Evolutionary conservation across 2,329 filamentous ascomycete genomes (phyloP).

Genomic region (Ophiostoma himal-ulmi): DNA sequence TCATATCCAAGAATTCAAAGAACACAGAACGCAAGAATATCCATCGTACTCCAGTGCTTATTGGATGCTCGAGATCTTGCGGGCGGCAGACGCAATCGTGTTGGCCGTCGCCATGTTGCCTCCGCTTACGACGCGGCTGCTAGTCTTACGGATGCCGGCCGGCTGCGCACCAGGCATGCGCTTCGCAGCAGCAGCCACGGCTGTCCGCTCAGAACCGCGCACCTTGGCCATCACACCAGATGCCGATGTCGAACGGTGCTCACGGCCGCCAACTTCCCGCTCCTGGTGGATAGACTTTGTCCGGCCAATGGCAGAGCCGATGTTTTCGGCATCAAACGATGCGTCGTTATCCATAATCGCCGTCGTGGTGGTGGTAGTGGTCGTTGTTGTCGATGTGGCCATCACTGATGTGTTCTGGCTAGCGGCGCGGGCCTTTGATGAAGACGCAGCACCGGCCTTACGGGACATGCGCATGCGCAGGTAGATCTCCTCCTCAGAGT

Average conservation of each 20-base stretch:
- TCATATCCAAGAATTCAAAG: conserved; percentile 11
- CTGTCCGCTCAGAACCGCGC: conserved; percentile 38
- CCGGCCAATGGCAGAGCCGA: conserved; percentile 44
- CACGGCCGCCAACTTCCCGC: conserved; percentile 20
- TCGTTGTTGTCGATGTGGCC: conserved; percentile 60
- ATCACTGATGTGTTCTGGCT: conserved; percentile 45
- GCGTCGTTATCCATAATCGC: conserved; percentile 59
- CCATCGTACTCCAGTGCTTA: not conserved
- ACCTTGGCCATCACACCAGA: conserved; percentile 59
- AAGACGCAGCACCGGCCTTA: conserved; percentile 56
- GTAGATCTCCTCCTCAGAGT: conserved; percentile 79
- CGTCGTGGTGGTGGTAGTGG: conserved; percentile 54
- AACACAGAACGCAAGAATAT: conserved; percentile 4
- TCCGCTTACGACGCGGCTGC: conserved; percentile 58
- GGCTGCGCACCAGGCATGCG: conserved; percentile 46
- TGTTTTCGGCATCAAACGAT: conserved; percentile 66
- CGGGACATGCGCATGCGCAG: conserved; percentile 65
- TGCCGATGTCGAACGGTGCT: conserved; percentile 46
- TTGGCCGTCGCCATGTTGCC: conserved; percentile 34
- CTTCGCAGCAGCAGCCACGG: conserved; percentile 42
- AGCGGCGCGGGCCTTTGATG: conserved; percentile 46
- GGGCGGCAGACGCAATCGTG: conserved; percentile 40
- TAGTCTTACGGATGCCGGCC: conserved; percentile 58
- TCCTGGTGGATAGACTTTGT: conserved; percentile 47
- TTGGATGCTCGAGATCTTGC: conserved; percentile 47